Conservation (phyloP, 352 stramenopile genomes). For the Peronosclerospora sorghi region DNA sequence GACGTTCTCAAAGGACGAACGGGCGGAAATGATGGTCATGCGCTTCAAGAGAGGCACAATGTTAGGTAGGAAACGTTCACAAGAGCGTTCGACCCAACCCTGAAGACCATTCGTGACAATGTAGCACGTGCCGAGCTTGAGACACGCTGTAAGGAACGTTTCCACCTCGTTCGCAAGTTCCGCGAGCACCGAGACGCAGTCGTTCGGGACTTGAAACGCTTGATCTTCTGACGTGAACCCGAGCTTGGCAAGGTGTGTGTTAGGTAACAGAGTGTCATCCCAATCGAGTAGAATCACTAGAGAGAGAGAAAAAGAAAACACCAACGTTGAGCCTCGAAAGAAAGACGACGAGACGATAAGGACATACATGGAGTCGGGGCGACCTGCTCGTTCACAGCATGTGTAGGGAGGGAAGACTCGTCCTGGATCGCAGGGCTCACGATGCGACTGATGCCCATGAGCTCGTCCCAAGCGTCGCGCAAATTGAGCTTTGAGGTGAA, state of each 20-base stretch:
- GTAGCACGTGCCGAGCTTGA: conserved; percentile 32
- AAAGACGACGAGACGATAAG: neutral
- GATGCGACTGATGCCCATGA: conserved; percentile 24
- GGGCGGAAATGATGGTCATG: conserved; percentile 58
- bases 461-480: conserved; percentile 2
- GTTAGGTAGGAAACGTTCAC: conserved; percentile 53
- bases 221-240: conserved; percentile 46
- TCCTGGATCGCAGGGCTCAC: conserved; percentile 12
- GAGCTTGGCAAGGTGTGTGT: conserved; percentile 53
- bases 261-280: conserved; percentile 74
- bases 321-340: neutral
- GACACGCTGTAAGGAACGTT: conserved; percentile 38
- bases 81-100: conserved; percentile 70
- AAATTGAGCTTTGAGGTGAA: conserved; percentile 14
- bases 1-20: conserved; percentile 42
- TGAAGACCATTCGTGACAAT: conserved; percentile 65
- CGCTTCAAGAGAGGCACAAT: conserved; percentile 39
- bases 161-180: conserved; percentile 28
- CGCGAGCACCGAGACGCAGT: conserved; percentile 19
- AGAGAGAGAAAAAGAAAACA: conserved; percentile 1
- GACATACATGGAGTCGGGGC: conserved; percentile 13
- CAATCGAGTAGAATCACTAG: conserved; percentile 71
- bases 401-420: conserved; percentile 10
- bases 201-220: conserved; percentile 27
- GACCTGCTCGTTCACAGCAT: conserved; percentile 6